These are phyloP conservation scores for Cercospora janseana DNA, from an alignment of 2,329 filamentous ascomycete species.

Conservation along the genomic window DNA sequence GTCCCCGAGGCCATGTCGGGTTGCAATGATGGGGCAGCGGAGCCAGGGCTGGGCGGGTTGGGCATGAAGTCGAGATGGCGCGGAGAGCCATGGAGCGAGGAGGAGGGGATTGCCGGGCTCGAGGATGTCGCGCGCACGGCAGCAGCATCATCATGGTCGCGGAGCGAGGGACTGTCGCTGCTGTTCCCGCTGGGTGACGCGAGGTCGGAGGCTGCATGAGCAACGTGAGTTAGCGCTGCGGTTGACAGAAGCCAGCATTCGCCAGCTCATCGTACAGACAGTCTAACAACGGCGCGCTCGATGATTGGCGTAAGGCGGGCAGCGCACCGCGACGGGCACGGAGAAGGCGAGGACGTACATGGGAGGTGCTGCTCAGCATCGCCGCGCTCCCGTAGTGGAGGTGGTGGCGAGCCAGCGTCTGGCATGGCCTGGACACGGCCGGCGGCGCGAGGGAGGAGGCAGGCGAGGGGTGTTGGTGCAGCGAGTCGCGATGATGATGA, in stretches of 20 bases:
- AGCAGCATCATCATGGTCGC: too few relatives aligned
- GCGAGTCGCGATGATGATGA: too few relatives aligned
- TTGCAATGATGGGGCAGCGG: constrained; percentile 18
- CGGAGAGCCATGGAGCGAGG: constrained; percentile 28
- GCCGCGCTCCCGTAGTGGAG: too few relatives aligned
- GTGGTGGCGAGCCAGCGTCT: constrained; percentile 27
- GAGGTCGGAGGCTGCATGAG: constrained; percentile 29
- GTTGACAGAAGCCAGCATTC: constrained; percentile 35
- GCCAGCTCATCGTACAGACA: constrained; percentile 38
- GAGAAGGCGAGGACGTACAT: constrained; percentile 29
- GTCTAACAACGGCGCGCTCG: neutral
- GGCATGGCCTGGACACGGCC: constrained; percentile 33
- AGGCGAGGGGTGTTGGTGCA: too few relatives aligned
- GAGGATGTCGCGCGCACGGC: constrained; percentile 31
- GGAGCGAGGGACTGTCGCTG: too few relatives aligned
- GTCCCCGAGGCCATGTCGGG: constrained; percentile 28
- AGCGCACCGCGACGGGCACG: constrained; percentile 23
- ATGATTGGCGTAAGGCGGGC: constrained; percentile 1
- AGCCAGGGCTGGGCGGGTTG: constrained; percentile 16
- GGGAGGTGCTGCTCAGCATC: constrained; percentile 20
- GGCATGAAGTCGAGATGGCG: constrained; percentile 24
- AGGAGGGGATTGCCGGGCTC: constrained; percentile 26
- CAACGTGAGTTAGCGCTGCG: constrained; percentile 32
- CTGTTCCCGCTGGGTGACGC: constrained; percentile 33
- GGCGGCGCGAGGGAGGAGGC: too few relatives aligned